Evolutionary conservation across 805 yeast genomes (phyloP).

Genomic region (Ogataea trehalophila): DNA sequence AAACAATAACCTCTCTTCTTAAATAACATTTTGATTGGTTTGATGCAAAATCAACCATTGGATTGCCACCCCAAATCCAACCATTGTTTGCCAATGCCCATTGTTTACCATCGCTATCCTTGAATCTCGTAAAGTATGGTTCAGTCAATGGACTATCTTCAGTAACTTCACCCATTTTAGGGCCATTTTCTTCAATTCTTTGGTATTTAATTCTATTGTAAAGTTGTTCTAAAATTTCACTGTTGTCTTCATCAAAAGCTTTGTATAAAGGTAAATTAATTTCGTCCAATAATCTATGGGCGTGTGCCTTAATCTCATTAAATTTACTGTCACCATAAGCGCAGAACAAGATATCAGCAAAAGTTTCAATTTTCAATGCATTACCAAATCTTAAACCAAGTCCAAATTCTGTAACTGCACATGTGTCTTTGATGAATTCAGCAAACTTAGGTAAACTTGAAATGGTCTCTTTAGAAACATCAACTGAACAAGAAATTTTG

Average conservation of each 20-base stretch:
- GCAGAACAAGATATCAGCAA: conserved; percentile 48
- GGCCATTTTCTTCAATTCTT: conserved; percentile 79
- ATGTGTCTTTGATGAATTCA: conserved; percentile 39
- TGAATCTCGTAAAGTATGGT: conserved; percentile 79
- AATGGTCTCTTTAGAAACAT: conserved; percentile 40
- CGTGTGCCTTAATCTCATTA: conserved; percentile 34
- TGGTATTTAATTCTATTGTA: conserved; percentile 71
- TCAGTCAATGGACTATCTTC: conserved; percentile 64
- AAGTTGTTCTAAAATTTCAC: conserved; percentile 61
- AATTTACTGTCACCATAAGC: conserved; percentile 31
- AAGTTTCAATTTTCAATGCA: conserved; percentile 42
- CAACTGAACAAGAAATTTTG: conserved; percentile 21
- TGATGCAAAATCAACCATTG: conserved; percentile 90
- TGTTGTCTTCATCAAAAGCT: conserved; percentile 70
- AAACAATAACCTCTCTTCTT: conserved; percentile 87
- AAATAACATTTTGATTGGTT: conserved; percentile 71
- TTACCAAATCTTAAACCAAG: conserved; percentile 49
- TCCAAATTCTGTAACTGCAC: conserved; percentile 39
- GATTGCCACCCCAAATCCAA: conserved; percentile 98
- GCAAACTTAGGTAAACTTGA: conserved; percentile 46
- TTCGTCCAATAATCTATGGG: conserved; percentile 61
- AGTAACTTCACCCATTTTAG: conserved; percentile 65
- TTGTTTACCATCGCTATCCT: conserved; percentile 45
- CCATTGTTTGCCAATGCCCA: conserved; percentile 91
- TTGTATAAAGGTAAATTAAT: conserved; percentile 69